Base-by-base conservation (phyloP, 139 green algal species). In the Gonium pectorale region DNA sequence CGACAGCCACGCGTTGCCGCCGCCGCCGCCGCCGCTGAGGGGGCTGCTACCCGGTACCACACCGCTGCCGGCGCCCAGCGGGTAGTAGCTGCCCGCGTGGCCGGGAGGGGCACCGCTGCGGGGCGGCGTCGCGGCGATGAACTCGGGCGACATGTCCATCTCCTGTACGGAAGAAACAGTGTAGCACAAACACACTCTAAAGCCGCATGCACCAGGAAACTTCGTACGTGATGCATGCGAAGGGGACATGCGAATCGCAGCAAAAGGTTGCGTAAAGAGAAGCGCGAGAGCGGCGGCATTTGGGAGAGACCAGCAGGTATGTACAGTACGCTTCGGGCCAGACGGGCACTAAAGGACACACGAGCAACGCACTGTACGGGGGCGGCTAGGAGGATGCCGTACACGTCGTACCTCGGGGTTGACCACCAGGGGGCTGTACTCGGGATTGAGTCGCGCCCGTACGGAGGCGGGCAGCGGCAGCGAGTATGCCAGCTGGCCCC, bases 81-180 rank as follows among this genome's bases (percentile, higher is more conserved):
- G 86, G 27, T 78, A 63, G 67, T 90, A 90, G 6, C 74, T 64
- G 35, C 86, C 86, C 8, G 70, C 56, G 44, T 67, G 64, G 44
- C 86, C 86, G n/a, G 86, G 86, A 8, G 80, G 73, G 5, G 70
- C 70, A 0, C 46, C 46, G 46, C 46, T 11, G 24, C 86, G 67
- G 1, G 81, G 67, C 26, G 86, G 86, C 17, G 75, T 88, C 11
- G 86, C 67, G n/a, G 6, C 51, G 22, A 90, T 80, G 60, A 90
- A 90, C 81, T 90, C 86, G 7, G 86, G 86, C 0, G 67, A 81
- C 7, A 90, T 69, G 62, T 90, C 86, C 60, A 88, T 46, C 86
- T 90, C 86, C 81, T 90, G 81, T 33, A 79, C 54, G 46, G 54
- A 15, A 69, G 40, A 9, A 56, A 60, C 13, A 89, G 75, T 7